phyloP scores from a whole-genome alignment of 495 filamentous ascomycete genomes.

The Thozetella sp. region DNA sequence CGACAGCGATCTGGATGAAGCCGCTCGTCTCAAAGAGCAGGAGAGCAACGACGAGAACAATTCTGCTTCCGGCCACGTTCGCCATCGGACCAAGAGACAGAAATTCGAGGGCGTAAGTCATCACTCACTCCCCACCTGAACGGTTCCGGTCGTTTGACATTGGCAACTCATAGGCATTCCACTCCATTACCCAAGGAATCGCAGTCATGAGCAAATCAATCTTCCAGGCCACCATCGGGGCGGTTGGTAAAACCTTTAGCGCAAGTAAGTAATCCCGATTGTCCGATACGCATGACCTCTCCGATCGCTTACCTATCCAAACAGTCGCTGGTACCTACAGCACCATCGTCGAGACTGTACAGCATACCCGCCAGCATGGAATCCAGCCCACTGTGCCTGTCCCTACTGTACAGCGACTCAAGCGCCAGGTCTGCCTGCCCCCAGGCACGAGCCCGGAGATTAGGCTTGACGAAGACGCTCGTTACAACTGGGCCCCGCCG shows the following conservation, averaged over 20 bases:
- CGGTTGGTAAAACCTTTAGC: slow-evolving; percentile 1
- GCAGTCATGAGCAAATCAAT: slow-evolving; percentile 17
- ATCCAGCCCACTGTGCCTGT: background rate
- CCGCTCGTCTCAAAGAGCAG: background rate
- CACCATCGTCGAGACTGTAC: background rate
- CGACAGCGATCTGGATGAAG: background rate
- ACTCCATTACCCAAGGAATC: slow-evolving; percentile 4
- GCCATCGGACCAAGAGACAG: background rate
- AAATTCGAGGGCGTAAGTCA: slow-evolving; percentile 10
- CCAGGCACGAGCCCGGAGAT: background rate
- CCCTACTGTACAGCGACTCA: slow-evolving; percentile 22
- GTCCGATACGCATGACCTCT: background rate
- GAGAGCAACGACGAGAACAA: background rate
- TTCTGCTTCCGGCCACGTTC: too few species aligned
- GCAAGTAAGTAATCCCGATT: background rate
- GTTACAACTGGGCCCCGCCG: slow-evolving; percentile 13
- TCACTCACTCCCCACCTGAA: background rate
- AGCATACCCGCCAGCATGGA: slow-evolving; percentile 11
- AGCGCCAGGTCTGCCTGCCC: slow-evolving; percentile 14
- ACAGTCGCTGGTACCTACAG: background rate
- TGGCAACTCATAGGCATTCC: slow-evolving; percentile 5
- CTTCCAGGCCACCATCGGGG: background rate
- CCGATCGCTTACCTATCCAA: background rate
- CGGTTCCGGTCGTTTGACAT: too few species aligned
- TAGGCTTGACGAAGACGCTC: background rate